Conservation (phyloP, 371 early-diverging fungal genomes). For the Lichtheimia ramosa region DNA sequence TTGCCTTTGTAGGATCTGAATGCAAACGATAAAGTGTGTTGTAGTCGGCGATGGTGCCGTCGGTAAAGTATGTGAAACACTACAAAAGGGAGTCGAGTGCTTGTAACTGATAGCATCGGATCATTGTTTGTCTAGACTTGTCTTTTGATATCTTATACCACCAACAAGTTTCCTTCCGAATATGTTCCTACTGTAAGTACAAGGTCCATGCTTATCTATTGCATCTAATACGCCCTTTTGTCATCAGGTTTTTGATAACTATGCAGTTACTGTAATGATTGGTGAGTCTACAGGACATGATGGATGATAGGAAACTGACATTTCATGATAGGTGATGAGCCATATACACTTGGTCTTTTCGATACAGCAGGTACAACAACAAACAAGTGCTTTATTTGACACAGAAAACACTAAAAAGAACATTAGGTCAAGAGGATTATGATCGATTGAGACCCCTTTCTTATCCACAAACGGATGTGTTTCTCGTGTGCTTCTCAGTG, state of each 20-base stretch:
- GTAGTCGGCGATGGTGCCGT: conserved; percentile 99
- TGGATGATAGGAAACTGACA: neutral
- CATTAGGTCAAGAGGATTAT: conserved; percentile 92
- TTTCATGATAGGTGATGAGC: conserved; percentile 61
- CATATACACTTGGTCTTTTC: conserved; percentile 90
- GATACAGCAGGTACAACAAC: conserved; percentile 91
- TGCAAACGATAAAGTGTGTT: conserved; percentile 91
- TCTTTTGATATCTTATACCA: conserved; percentile 96
- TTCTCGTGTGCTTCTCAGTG: conserved; percentile 96
- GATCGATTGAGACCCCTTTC: conserved; percentile 96
- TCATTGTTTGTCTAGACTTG: conserved; percentile 70
- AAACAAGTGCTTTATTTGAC: neutral
- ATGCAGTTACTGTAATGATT: conserved; percentile 98
- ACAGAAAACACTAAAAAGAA: neutral
- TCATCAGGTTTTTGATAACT: conserved; percentile 94
- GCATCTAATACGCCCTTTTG: too few species aligned
- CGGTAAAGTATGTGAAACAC: conserved; percentile 74
- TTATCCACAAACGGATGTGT: conserved; percentile 93
- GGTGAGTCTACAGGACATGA: conserved; percentile 41
- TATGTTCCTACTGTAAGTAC: conserved; percentile 91
- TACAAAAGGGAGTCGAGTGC: neutral
- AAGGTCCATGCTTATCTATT: too few species aligned
- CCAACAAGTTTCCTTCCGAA: conserved; percentile 98
- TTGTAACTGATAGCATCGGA: neutral
- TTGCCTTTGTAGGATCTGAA: conserved; percentile 16